Evolutionary conservation across 1,284 basidiomycete species (phyloP), one percentile per base, ranked within the genome.

Genomic region (Ceratobasidium sp.): DNA sequence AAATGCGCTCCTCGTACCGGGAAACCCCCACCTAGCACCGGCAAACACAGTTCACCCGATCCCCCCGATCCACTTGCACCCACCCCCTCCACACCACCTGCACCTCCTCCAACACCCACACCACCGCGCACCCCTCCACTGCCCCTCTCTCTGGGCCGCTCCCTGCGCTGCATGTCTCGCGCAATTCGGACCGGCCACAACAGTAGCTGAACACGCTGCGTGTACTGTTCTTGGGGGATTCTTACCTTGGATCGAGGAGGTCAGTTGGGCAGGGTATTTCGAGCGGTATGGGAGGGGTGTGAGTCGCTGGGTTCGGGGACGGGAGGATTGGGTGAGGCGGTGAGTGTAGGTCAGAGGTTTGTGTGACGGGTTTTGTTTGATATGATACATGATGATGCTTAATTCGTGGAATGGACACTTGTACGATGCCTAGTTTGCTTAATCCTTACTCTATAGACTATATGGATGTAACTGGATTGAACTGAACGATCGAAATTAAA

Each of bases 31-130:
- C 8, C 22, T 19, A 7, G 5, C 22, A n/a, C 51, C 22, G 51
- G 19, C 27, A 11, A 11, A n/a, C 9, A 13, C 51, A 27, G 9
- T 3, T 19, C 51, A n/a, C n/a, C 27, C n/a, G 22, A 43, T 37
- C n/a, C 27, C 22, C 9, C 46, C 29, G 29, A 56, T 9, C 31
- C 46, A 16, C 31, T 43, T 37, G 19, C 56, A 59, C 29, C 76
- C 78, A 68, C n/a, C 77, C 77, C 71, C 77, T 75, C 63, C 65
- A 58, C 34, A 65, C 66, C 72, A 74, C 31, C 29, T 77, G 48
- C 31, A 72, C 53, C n/a, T 76, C 46, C 53, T 77, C 64, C 49
- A 77, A 61, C 31, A 76, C 73, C n/a, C 74, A 68, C 58, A 76
- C 76, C 68, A 74, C 61, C 66, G 54, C 43, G 48, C 72, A 39